Conservation (phyloP, 352 stramenopile genomes). For the Pythium sukuiense region DNA sequence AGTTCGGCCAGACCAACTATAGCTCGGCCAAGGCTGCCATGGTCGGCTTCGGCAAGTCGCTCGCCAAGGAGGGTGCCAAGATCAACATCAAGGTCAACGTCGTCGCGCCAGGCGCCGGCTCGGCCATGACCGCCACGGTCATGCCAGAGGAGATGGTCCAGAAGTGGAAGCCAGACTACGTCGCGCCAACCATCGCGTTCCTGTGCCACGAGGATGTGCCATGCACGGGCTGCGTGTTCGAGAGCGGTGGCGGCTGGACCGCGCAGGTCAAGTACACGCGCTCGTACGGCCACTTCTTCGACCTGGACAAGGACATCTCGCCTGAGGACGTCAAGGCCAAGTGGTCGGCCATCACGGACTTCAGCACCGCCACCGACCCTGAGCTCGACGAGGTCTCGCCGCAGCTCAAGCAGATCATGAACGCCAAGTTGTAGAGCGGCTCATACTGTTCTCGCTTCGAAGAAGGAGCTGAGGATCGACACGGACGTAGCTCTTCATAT, state of each 20-base stretch:
- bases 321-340: conserved; percentile 76
- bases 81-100: conserved; percentile 90
- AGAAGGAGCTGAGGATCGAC: not conserved
- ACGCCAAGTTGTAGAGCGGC: conserved; percentile 45
- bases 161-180: conserved; percentile 88
- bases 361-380: conserved; percentile 69
- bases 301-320: conserved; percentile 71
- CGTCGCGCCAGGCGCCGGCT: conserved; percentile 81
- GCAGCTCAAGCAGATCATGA: conserved; percentile 80
- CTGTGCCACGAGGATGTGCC: conserved; percentile 83
- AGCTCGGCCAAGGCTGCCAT: conserved; percentile 90
- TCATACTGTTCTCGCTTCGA: not conserved
- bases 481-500: not conserved
- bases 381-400: conserved; percentile 75
- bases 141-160: conserved; percentile 83
- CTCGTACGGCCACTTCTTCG: conserved; percentile 63
- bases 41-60: conserved; percentile 91
- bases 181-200: conserved; percentile 84
- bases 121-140: conserved; percentile 85
- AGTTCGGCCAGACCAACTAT: conserved; percentile 93
- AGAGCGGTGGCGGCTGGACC: conserved; percentile 83
- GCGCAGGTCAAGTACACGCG: conserved; percentile 84
- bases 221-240: conserved; percentile 76
- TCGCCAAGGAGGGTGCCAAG: conserved; percentile 83
- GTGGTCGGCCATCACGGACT: conserved; percentile 78